Evolutionary conservation across 139 green algal genomes (phyloP).

Genomic region (Micromonas pusilla): DNA sequence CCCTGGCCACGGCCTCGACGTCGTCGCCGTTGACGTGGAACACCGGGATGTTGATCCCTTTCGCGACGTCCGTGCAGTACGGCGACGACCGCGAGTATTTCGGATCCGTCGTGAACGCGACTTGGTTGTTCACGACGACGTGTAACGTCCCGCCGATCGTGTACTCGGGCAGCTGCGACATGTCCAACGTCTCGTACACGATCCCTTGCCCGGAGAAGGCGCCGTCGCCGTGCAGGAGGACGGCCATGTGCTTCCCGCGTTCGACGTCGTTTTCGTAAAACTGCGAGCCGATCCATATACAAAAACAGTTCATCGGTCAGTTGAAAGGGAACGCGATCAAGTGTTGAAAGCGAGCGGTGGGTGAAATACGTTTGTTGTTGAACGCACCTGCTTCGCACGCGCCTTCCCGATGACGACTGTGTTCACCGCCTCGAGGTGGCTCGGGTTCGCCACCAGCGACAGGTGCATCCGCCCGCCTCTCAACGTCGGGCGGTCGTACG

Average conservation of each 20-base stretch:
- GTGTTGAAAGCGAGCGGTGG: too few species aligned
- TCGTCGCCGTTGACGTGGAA: conserved; percentile 99
- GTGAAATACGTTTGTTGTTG: too few species aligned
- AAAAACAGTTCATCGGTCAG: too few species aligned
- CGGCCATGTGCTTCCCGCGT: conserved; percentile 59
- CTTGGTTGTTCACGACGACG: conserved; percentile 97
- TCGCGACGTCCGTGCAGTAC: conserved; percentile 57
- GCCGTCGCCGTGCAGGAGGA: conserved; percentile 95
- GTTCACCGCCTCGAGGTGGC: conserved; percentile 91
- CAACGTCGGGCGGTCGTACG: conserved; percentile 84
- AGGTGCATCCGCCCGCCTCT: conserved; percentile 81
- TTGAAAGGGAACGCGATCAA: too few species aligned
- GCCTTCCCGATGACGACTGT: conserved; percentile 87
- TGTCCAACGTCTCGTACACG: conserved; percentile 95
- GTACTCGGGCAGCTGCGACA: conserved; percentile 90
- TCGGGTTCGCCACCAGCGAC: conserved; percentile 90
- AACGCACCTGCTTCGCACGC: conserved; percentile 94
- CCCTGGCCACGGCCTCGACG: conserved; percentile 82
- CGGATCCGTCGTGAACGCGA: conserved; percentile 97
- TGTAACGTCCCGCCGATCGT: conserved; percentile 87
- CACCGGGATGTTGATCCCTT: conserved; percentile 83
- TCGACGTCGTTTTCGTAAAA: conserved; percentile 56
- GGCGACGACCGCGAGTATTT: conserved; percentile 47
- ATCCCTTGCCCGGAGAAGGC: conserved; percentile 92
- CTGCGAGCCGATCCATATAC: too few species aligned